Conservation (phyloP, 2,329 filamentous ascomycete species). For the Nakataea oryzae region DNA sequence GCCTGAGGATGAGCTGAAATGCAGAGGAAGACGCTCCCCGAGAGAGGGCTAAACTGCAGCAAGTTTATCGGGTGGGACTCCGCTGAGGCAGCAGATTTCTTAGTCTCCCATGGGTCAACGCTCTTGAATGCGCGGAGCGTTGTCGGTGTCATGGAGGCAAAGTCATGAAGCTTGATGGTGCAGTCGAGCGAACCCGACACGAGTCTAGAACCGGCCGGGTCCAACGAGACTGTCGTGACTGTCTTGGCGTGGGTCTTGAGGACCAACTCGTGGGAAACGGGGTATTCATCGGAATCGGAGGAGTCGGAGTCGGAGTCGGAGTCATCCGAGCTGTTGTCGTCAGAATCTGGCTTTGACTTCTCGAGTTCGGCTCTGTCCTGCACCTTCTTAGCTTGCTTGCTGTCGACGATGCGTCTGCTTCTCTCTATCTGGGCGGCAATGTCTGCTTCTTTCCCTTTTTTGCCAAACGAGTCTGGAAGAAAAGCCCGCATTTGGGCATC, state of each 20-base stretch:
- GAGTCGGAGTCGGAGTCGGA: constrained; percentile 41
- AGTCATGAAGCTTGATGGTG: constrained; percentile 86
- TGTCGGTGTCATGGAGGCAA: constrained; percentile 89
- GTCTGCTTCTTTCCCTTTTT: constrained; percentile 63
- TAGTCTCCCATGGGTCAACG: constrained; percentile 74
- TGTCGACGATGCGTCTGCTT: constrained; percentile 51
- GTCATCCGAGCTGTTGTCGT: constrained; percentile 29
- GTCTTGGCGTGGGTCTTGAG: constrained; percentile 87
- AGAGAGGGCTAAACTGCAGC: constrained; percentile 74
- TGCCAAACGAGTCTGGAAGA: constrained; percentile 77
- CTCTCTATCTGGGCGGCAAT: constrained; percentile 72
- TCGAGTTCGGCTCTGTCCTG: constrained; percentile 14
- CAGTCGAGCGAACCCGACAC: constrained; percentile 89
- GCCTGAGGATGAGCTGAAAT: constrained; percentile 84
- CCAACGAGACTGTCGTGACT: constrained; percentile 73
- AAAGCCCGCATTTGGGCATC: constrained; percentile 68
- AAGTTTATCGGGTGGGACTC: constrained; percentile 86
- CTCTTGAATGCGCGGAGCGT: constrained; percentile 90
- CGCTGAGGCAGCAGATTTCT: constrained; percentile 54
- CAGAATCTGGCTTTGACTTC: constrained; percentile 21
- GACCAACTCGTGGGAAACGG: constrained; percentile 84
- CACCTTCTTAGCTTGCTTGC: constrained; percentile 20
- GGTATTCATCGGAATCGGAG: constrained; percentile 76
- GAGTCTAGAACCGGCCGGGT: constrained; percentile 74
- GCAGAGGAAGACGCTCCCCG: constrained; percentile 73